These are phyloP conservation scores for Russula sp. DNA, from an alignment of 768 basidiomycete species.

Conservation along the genomic window DNA sequence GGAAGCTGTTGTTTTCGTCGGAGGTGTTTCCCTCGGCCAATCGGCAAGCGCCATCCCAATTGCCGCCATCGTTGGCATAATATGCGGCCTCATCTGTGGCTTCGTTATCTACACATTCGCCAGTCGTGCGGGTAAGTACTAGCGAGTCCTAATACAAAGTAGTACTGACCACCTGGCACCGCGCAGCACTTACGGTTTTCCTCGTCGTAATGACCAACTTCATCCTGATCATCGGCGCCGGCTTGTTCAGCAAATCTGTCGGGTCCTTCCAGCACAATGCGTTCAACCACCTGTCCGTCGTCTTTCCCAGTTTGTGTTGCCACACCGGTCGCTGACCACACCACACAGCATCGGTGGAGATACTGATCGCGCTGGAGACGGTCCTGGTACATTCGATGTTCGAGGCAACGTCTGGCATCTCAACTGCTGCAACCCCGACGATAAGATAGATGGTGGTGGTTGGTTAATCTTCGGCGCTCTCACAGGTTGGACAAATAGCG, in stretches of 20 bases:
- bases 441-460: slow-evolving; percentile 49
- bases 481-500: slow-evolving; percentile 87
- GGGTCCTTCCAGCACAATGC: slow-evolving; percentile 67
- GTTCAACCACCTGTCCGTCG: slow-evolving; percentile 52
- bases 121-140: slow-evolving; percentile 59
- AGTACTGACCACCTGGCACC: slow-evolving; percentile 5
- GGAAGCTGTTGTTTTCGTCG: slow-evolving; percentile 91
- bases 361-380: slow-evolving; percentile 67
- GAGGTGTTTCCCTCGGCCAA: slow-evolving; percentile 85
- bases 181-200: slow-evolving; percentile 77
- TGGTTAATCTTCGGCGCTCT: slow-evolving; percentile 85
- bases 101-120: slow-evolving; percentile 78
- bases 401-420: slow-evolving; percentile 87
- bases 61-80: slow-evolving; percentile 79
- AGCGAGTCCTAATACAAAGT: background rate
- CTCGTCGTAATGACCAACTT: slow-evolving; percentile 89
- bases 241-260: slow-evolving; percentile 80
- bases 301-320: background rate
- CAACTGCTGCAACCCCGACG: slow-evolving; percentile 70
- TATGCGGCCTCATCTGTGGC: slow-evolving; percentile 73
- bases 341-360: slow-evolving; percentile 58
- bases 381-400: slow-evolving; percentile 82
- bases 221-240: slow-evolving; percentile 89
- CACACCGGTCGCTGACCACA: background rate
- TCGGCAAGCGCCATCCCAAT: slow-evolving; percentile 85